Evolutionary conservation across 257 asterid species (phyloP), one percentile per base, ranked within the genome.

Genomic region (Misopates orontium): DNA sequence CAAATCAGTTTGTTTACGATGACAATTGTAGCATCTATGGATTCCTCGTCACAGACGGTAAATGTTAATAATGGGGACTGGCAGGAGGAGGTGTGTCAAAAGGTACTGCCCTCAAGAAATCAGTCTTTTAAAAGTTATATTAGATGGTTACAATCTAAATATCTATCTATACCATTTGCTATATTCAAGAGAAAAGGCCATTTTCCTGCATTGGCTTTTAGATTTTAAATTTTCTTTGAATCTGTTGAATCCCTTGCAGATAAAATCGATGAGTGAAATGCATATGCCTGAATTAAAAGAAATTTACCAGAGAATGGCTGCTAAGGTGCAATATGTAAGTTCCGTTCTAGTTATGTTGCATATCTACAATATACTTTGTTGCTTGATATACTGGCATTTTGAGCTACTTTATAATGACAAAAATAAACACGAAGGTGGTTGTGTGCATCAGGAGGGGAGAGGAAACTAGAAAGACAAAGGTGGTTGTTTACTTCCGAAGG

Each of bases 1-100:
- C 24, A 40, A 25, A 73, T 69, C 56, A 63, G 49, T 59, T 58
- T 40, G 62, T 71, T 76, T 54, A 72, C 64, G 19, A 45, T 56
- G 50, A 61, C 74, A 40, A 63, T 63, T 78, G 67, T 75, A 90
- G 95, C 90, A 56, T 82, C 96, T 78, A 74, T 78, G 80, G 95
- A 86, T 86, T 78, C 91, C 41, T 82, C 96, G 8, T 76, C 95
- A 41, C 97, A 89, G 72, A 80, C 93, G 13, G 96, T 91, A 64
- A 85, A 79, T 72, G 76, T 78, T 59, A 79, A 61, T 80, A 82
- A 75, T 41, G 95, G 81, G 67, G 99, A 93, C 68, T 90, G 95
- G 97, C 94, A 86, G 79, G 99, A 93, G 79, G 99, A 87, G 75
- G 75, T 80, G 55, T 82, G 80, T 82, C 98, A 93, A 63, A 93